Base-by-base conservation (phyloP, 768 basidiomycete species). In the Podaxis rugospora region DNA sequence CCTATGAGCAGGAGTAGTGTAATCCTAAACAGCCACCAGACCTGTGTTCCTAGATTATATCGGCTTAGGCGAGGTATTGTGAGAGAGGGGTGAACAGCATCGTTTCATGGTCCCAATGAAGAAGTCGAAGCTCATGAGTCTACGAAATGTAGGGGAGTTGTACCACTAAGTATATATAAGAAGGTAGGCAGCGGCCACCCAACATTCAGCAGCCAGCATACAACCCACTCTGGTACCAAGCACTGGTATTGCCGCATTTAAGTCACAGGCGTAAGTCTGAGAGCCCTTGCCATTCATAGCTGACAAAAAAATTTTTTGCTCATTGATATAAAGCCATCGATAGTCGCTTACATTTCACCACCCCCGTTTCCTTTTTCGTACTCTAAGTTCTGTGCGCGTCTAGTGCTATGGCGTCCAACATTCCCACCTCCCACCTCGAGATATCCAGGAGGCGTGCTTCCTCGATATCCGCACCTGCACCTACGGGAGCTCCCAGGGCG, bases 301-400 rank as follows among this genome's bases (percentile, higher is more conserved):
- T 54, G 52, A 44, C 27, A 61, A 61, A 58, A 61, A 61, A 54
- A 50, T 61, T 61, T 61, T 61, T 61, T 53, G 52, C 44, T 39
- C 44, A 7, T 6, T 2, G n/a, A 16, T 28, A 28, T 51, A 51
- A 51, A 59, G 36, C 14, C 16, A 14, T 40, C 21, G 5, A 14
- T 14, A 5, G 16, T 16, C 37, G 6, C 39, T 18, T 10, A 9
- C 37, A 10, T 18, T 5, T 4, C 5, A 5, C 0, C 44, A 47
- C 47, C 32, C 21, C 57, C 49, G 36, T 55, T 61, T 53, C 52
- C 44, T 25, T 54, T 55, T 55, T n/a, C 14, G 59, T 61, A 61
- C 53, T 21, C 18, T 60, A 60, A 40, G 4, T 13, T 18, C 39
- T 16, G 57, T 59, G 51, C 37, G 50, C 49, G 28, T 42, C 47